Percentiles rank a stretch among this genome's conserved stretches.
phyloP scores from a whole-genome alignment of 2,329 filamentous ascomycete genomes.

The Fonsecaea monophora region DNA sequence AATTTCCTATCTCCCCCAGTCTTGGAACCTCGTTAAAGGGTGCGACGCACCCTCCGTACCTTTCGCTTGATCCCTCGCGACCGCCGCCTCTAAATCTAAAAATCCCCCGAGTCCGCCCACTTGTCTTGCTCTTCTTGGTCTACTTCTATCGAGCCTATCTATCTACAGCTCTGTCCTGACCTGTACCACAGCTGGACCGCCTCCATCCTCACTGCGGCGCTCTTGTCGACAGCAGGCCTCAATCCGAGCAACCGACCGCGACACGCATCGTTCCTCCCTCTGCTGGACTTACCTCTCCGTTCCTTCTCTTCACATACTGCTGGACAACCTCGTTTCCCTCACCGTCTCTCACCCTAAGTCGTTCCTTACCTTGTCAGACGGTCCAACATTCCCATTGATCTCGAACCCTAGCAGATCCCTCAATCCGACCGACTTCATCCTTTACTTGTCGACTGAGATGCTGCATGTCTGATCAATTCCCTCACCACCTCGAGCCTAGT shows the following conservation, averaged over 20 bases:
- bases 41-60: slow-evolving; percentile 20
- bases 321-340: not conserved
- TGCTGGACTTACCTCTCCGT: not conserved
- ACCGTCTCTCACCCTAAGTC: slow-evolving; percentile 17
- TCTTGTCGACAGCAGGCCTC: not conserved
- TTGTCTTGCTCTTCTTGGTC: slow-evolving; percentile 19
- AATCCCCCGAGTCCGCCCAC: slow-evolving; percentile 30
- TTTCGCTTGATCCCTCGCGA: slow-evolving; percentile 35
- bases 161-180: slow-evolving; percentile 9
- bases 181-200: slow-evolving; percentile 1
- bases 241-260: not conserved
- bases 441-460: not conserved
- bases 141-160: slow-evolving; percentile 21
- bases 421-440: not conserved
- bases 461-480: slow-evolving; percentile 2
- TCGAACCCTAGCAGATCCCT: not conserved
- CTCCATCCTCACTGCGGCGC: not conserved
- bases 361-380: slow-evolving; percentile 9
- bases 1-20: slow-evolving; percentile 22
- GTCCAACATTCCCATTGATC: not conserved
- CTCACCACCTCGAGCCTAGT: slow-evolving; percentile 6
- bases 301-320: slow-evolving; percentile 9
- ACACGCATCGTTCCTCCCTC: not conserved
- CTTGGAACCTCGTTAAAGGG: slow-evolving; percentile 17
- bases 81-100: slow-evolving; percentile 34